Conservation (phyloP, 2,329 filamentous ascomycete genomes). For the Graphilbum sp. region DNA sequence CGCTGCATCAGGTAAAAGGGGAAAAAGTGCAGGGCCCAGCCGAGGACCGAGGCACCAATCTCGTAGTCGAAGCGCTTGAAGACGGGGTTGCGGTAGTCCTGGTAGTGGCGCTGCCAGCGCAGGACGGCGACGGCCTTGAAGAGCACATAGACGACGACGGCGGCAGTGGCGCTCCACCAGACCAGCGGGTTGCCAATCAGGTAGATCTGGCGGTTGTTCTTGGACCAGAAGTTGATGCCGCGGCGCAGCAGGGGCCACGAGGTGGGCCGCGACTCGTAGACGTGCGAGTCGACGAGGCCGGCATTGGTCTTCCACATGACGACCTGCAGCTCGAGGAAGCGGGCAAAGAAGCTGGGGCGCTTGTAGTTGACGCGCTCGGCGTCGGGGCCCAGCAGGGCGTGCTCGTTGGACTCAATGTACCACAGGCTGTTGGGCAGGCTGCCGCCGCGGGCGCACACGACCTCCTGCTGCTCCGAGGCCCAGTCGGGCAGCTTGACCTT, state of each 20-base stretch:
- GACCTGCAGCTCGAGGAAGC: slow-evolving; percentile 92
- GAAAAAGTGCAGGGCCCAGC: slow-evolving; percentile 97
- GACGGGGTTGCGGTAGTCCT: slow-evolving; percentile 63
- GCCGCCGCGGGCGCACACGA: slow-evolving; percentile 86
- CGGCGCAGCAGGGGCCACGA: slow-evolving; percentile 86
- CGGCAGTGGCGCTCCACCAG: slow-evolving; percentile 78
- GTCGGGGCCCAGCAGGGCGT: slow-evolving; percentile 55
- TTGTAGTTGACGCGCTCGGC: slow-evolving; percentile 94
- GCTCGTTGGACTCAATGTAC: slow-evolving; percentile 87
- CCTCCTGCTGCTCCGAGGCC: slow-evolving; percentile 96
- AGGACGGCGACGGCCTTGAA: slow-evolving; percentile 83
- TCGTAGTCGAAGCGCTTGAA: slow-evolving; percentile 99
- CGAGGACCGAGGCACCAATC: slow-evolving; percentile 74
- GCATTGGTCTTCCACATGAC: slow-evolving; percentile 99
- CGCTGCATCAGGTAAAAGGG: slow-evolving; percentile 97
- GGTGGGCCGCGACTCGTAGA: slow-evolving; percentile 89
- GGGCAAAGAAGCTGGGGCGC: slow-evolving; percentile 87
- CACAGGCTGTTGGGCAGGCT: slow-evolving; percentile 92
- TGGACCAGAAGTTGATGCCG: slow-evolving; percentile 99
- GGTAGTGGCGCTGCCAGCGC: slow-evolving; percentile 85
- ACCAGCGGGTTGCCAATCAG: slow-evolving; percentile 87
- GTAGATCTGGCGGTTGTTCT: slow-evolving; percentile 86
- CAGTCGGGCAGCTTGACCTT: slow-evolving; percentile 97
- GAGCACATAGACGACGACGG: slow-evolving; percentile 57
- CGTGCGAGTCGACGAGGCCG: slow-evolving; percentile 86